A percentile compares a stretch with the other conserved stretches of the same genome.
Conservation (phyloP, 768 basidiomycete genomes). For the Suillus sp. region DNA sequence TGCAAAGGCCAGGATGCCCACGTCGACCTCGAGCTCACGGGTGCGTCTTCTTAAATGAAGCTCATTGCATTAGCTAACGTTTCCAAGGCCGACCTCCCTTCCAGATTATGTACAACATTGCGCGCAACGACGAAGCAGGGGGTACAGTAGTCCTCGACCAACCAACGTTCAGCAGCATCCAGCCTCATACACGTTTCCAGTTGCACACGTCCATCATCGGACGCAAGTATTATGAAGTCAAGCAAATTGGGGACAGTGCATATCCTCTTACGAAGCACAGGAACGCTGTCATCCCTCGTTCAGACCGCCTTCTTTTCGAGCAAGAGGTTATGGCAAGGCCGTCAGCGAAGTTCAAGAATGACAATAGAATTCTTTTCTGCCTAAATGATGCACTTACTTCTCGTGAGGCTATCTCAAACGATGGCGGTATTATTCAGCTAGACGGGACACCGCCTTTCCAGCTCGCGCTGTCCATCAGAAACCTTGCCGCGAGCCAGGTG, state of each 20-base stretch:
- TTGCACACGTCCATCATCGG: conserved; percentile 77
- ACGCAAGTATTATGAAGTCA: conserved; percentile 86
- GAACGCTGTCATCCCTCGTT: conserved; percentile 63
- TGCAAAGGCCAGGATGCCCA: conserved; percentile 83
- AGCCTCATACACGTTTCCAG: conserved; percentile 77
- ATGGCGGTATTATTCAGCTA: conserved; percentile 64
- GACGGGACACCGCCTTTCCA: conserved; percentile 88
- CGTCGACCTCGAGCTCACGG: conserved; percentile 81
- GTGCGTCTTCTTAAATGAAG: conserved; percentile 38
- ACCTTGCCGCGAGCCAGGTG: conserved; percentile 69
- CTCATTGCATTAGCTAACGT: conserved; percentile 3
- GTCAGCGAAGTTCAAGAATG: conserved; percentile 73
- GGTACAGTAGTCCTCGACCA: conserved; percentile 74
- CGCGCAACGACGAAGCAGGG: conserved; percentile 64
- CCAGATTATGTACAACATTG: conserved; percentile 89
- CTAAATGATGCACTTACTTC: conserved; percentile 66
- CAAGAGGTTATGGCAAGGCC: conserved; percentile 85
- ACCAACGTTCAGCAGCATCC: conserved; percentile 83
- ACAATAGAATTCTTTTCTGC: conserved; percentile 71
- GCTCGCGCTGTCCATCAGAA: conserved; percentile 72
- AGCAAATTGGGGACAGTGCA: conserved; percentile 82
- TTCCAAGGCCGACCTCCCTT: conserved; percentile 83
- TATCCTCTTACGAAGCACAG: conserved; percentile 77
- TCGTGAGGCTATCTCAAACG: conserved; percentile 50
- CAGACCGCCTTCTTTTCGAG: conserved; percentile 73